Evolutionary conservation across 176 grass and related monocot species (phyloP), one percentile per base, ranked within the genome.

Genomic region (maize (Zea mays)): DNA sequence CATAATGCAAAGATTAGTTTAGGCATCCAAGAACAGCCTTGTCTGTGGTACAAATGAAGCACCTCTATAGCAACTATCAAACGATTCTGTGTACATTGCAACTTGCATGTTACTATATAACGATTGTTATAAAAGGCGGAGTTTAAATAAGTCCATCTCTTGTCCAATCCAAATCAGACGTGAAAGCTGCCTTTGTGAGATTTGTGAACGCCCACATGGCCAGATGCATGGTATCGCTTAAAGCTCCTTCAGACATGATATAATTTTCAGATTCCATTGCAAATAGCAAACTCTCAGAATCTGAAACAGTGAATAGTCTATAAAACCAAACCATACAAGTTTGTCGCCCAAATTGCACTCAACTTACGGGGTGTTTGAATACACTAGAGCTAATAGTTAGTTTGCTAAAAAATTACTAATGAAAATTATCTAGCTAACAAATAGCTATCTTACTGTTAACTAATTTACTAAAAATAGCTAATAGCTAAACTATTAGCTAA

Each of bases 31-130:
- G 75, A 80, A 74, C 64, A 79, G 40, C 45, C 12, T 70, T 88
- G 86, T 88, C 81, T 27, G 27, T 69, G 45, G 63, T 75, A 88
- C 65, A 88, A 79, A 84, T 64, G 71, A 80, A 80, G 81, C 54
- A 80, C 13, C 62, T 76, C 55, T 70, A 17, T 56, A 43, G 81
- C 38, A 88, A 84, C 17, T 75, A 84, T 62, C 56, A 79, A 80
- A 80, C 7, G 80, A 42, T 80, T 80, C 46, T 88, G 64, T 37
- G 74, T 27, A 27, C 9, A 74, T 10, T 40, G 14, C 81, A 75
- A 88, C 56, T 88, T 84, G 81, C 54, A 84, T 62, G 54, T 64
- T 80, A 79, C 52, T 80, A 47, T 80, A 47, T 69, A 27, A 27
- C 27, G 27, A 27, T 27, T 27, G 27, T 27, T 27, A 50, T 47